A percentile compares a stretch with the other conserved stretches of the same genome.
Conservation (phyloP, 306 rosid species). For the Sicyos baderoa region DNA sequence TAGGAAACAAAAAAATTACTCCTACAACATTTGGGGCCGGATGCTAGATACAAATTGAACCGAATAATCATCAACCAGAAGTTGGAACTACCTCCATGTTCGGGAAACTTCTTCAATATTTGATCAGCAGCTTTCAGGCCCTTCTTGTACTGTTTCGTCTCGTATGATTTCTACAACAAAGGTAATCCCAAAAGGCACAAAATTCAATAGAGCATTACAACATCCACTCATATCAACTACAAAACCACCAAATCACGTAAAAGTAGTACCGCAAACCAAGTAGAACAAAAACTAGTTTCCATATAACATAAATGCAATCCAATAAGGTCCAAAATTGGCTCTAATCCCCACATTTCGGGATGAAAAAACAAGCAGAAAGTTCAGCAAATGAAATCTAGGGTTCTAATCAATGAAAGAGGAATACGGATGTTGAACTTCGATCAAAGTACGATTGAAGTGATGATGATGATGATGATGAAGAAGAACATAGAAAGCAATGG, state of each 20-base stretch:
- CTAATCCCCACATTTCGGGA: background rate
- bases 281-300: background rate
- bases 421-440: too few relatives aligned
- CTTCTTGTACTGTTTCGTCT: slow-evolving; percentile 93
- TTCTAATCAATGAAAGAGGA: background rate
- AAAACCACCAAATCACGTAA: slow-evolving; percentile 1
- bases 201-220: background rate
- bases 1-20: background rate
- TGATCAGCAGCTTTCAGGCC: slow-evolving; percentile 96
- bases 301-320: background rate
- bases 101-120: slow-evolving; percentile 86
- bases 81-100: slow-evolving; percentile 79
- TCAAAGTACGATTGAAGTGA: too few relatives aligned
- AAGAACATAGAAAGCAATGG: too few relatives aligned
- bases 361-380: background rate
- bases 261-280: background rate
- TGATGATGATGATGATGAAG: too few relatives aligned
- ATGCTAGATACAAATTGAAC: background rate
- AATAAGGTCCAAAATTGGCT: background rate
- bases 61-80: slow-evolving; percentile 1
- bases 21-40: background rate
- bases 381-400: slow-evolving; percentile 36
- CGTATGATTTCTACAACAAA: slow-evolving; percentile 77
- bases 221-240: background rate
- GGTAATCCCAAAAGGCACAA: slow-evolving; percentile 13